A percentile compares a stretch with the other conserved stretches of the same genome.
These are phyloP conservation scores for Diaporthe destruens DNA, from an alignment of 2,329 filamentous ascomycete species.

Conservation along the genomic window DNA sequence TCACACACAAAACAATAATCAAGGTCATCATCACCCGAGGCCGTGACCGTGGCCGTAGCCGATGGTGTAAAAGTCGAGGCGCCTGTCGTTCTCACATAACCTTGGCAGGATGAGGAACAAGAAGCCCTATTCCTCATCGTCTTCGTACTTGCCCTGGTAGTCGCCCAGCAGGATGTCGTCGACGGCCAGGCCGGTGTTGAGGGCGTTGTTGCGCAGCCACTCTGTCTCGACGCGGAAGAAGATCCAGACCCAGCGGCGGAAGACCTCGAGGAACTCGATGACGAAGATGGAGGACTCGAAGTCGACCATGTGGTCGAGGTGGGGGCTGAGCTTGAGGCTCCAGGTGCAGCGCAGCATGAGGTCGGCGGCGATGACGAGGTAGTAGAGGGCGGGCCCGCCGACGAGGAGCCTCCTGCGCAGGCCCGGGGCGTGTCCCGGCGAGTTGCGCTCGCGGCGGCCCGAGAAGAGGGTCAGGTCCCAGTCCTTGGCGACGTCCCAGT, in stretches of 20 bases:
- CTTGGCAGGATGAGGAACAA: conserved; percentile 16
- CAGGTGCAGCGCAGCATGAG: conserved; percentile 88
- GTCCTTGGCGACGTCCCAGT: conserved; percentile 97
- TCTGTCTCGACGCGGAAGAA: conserved; percentile 96
- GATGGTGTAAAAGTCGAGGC: conserved; percentile 14
- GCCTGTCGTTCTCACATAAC: conserved; percentile 4
- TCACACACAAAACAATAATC: not conserved
- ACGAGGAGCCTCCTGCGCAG: conserved; percentile 80
- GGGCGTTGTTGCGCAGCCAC: conserved; percentile 73
- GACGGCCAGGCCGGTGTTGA: conserved; percentile 66
- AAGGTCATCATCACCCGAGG: conserved; percentile 27
- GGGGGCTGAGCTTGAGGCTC: conserved; percentile 87
- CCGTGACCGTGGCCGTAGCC: conserved; percentile 1
- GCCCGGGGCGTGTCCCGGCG: conserved; percentile 79
- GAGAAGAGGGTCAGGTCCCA: conserved; percentile 94
- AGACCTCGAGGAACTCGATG: conserved; percentile 87
- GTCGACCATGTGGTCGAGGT: conserved; percentile 86
- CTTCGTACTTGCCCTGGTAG: conserved; percentile 73
- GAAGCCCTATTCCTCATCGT: conserved; percentile 60
- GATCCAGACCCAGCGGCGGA: conserved; percentile 95
- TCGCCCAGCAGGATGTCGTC: conserved; percentile 84
- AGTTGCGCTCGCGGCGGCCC: conserved; percentile 65
- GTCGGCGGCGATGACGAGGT: conserved; percentile 82
- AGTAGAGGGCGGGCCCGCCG: conserved; percentile 80
- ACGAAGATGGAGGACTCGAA: conserved; percentile 90